Evolutionary conservation across 306 rosid genomes (phyloP).

Genomic region (Quercus glauca): DNA sequence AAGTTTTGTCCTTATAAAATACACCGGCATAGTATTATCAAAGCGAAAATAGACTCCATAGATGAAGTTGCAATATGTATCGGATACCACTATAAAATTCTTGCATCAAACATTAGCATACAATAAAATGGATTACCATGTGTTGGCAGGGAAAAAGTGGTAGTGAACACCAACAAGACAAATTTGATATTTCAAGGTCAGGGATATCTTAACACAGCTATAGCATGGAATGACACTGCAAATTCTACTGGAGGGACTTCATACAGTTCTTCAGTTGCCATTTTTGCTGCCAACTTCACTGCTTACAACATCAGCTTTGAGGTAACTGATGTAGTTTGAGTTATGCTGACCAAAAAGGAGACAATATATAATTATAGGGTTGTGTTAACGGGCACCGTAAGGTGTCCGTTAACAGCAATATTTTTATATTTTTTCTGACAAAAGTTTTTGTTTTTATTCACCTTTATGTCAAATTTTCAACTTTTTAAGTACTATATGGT

Average conservation of each 20-base stretch:
- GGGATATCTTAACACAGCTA: constrained; percentile 59
- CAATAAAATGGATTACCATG: background rate
- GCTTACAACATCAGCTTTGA: constrained; percentile 80
- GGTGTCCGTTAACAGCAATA: no score
- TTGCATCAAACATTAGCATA: background rate
- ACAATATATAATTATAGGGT: no score
- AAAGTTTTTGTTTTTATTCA: no score
- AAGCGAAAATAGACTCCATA: background rate
- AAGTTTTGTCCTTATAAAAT: no score
- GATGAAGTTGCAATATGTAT: background rate
- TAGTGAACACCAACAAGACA: constrained; percentile 56
- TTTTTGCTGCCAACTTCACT: constrained; percentile 61
- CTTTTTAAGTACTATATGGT: no score
- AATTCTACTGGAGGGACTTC: constrained; percentile 75
- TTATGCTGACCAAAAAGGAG: no score
- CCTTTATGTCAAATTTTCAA: no score
- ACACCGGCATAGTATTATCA: background rate
- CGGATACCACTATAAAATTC: background rate
- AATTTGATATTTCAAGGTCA: constrained; percentile 73
- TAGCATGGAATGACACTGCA: constrained; percentile 81
- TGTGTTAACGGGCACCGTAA: no score
- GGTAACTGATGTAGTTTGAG: constrained; percentile 29
- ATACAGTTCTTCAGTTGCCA: constrained; percentile 52
- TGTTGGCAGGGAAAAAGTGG: constrained; percentile 65
- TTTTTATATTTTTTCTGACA: no score